Percentiles rank a stretch among this genome's conserved stretches.
phyloP scores from a whole-genome alignment of 495 filamentous ascomycete species.

The Aspergillus indologenus region DNA sequence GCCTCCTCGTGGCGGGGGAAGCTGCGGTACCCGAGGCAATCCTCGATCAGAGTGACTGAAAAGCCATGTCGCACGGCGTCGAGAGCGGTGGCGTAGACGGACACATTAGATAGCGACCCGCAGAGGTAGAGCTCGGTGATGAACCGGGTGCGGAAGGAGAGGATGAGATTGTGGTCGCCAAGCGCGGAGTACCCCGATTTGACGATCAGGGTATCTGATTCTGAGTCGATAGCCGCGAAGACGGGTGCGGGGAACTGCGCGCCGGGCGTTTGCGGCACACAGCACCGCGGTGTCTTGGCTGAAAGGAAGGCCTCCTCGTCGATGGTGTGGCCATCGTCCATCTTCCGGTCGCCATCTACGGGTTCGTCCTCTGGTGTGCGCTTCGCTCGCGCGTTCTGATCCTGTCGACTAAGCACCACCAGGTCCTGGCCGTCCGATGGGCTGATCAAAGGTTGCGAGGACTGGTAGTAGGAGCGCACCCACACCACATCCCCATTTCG shows the following conservation, averaged over 20 bases:
- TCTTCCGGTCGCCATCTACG: slow-evolving; percentile 10
- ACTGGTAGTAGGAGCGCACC: slow-evolving; percentile 75
- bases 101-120: slow-evolving; percentile 83
- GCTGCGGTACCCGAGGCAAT: slow-evolving; percentile 83
- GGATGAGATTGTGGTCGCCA: slow-evolving; percentile 65
- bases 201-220: slow-evolving; percentile 64
- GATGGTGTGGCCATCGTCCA: slow-evolving; percentile 23
- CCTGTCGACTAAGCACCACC: slow-evolving; percentile 32
- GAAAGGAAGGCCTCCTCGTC: slow-evolving; percentile 66
- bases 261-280: slow-evolving; percentile 58
- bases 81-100: slow-evolving; percentile 87
- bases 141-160: slow-evolving; percentile 68
- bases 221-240: slow-evolving; percentile 49
- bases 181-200: slow-evolving; percentile 92
- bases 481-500: slow-evolving; percentile 79
- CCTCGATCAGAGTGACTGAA: slow-evolving; percentile 77
- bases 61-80: slow-evolving; percentile 88
- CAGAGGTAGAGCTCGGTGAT: slow-evolving; percentile 92
- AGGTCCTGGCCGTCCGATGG: slow-evolving; percentile 36
- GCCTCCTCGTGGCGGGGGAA: slow-evolving; percentile 71
- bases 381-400: slow-evolving; percentile 15
- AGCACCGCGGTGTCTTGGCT: slow-evolving; percentile 51
- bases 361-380: slow-evolving; percentile 19
- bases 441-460: slow-evolving; percentile 51
- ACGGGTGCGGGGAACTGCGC: slow-evolving; percentile 64